A percentile compares a stretch with the other conserved stretches of the same genome.
Evolutionary conservation across 2,329 filamentous ascomycete species (phyloP).

Genomic region (Phyllosticta citribraziliensis): DNA sequence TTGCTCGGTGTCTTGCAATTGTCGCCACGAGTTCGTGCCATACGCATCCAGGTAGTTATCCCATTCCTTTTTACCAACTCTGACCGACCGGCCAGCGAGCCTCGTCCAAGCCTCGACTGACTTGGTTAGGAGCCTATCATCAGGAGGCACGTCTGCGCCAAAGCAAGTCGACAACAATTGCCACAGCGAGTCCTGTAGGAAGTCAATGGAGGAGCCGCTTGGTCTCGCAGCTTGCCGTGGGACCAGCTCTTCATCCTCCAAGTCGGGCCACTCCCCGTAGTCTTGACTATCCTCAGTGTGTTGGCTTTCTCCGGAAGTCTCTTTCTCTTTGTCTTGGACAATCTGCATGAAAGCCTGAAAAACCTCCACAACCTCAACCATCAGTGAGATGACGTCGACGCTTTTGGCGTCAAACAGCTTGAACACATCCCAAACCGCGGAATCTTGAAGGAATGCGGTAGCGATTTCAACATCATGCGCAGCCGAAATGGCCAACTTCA

Average conservation of each 20-base stretch:
- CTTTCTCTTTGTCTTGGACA: constrained; percentile 12
- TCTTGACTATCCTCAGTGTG: constrained; percentile 52
- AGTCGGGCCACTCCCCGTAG: constrained; percentile 49
- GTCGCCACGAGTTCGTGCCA: constrained; percentile 40
- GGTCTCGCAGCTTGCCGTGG: constrained; percentile 9
- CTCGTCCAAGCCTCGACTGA: constrained; percentile 47
- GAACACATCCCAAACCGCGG: constrained; percentile 37
- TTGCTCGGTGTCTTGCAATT: constrained; percentile 37
- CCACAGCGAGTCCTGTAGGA: constrained; percentile 40
- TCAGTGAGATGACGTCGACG: constrained; percentile 33
- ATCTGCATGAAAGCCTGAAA: constrained; percentile 24
- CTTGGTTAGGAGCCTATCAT: constrained; percentile 44
- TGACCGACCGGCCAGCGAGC: constrained; percentile 38
- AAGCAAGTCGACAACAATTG: constrained; percentile 52
- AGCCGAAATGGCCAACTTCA: constrained; percentile 39
- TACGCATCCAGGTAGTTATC: constrained; percentile 46
- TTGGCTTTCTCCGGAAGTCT: constrained; percentile 20
- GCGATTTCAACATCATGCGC: constrained; percentile 32
- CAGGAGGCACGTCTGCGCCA: constrained; percentile 45
- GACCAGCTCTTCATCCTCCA: constrained; percentile 34
- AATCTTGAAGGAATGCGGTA: constrained; percentile 33
- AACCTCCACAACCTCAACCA: constrained; percentile 42
- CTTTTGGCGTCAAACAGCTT: constrained; percentile 43
- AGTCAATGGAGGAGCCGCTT: constrained; percentile 19
- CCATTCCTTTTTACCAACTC: constrained; percentile 40